Base-by-base conservation (phyloP, 2,329 filamentous ascomycete species). In the Talaromyces sp. region DNA sequence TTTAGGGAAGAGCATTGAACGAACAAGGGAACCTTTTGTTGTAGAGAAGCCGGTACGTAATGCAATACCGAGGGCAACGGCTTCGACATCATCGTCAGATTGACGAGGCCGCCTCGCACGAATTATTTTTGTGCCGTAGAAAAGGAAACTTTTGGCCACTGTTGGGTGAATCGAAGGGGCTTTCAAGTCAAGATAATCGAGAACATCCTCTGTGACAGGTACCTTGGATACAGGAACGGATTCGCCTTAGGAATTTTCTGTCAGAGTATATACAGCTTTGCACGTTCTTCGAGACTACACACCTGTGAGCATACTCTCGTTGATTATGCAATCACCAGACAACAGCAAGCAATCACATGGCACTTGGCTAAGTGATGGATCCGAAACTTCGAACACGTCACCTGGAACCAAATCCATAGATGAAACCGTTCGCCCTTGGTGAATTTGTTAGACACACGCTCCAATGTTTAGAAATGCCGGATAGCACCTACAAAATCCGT, bases 1-100 rank as follows among this genome's bases (percentile, higher is more conserved):
- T 69, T 99, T 99, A 0, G 94, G 95, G 70, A 99, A 99, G 37
- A 99, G 82, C 93, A 99, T 99, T 0, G 94, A 97, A 22, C 94
- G 88, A 60, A 99, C 91, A 17, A 99, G 78, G 9, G 94, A 90
- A 22, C 94, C 94, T 72, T 99, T 99, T 1, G 94, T 99, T 0
- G 94, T 99, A 71, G 95, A 95, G 75, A 99, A 99, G 1, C 94
- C 94, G 2, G 92, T 99, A 62, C 94, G 85, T 28, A 97, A 87
- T 15, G 96, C 91, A 75, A 99, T 87, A 11, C 93, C 94, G 36
- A 99, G 80, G 1, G 91, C 93, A 58, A 93, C 91, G 45, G 90
- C 93, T 50, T 59, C 57, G n/a, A 56, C 43, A 73, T 97, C 92
- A 40, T 89, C 88, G 59, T 87, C 83, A 61, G 89, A 88, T 65